Base-by-base conservation (phyloP, 2,329 filamentous ascomycete genomes). In the Diaporthe sp. region DNA sequence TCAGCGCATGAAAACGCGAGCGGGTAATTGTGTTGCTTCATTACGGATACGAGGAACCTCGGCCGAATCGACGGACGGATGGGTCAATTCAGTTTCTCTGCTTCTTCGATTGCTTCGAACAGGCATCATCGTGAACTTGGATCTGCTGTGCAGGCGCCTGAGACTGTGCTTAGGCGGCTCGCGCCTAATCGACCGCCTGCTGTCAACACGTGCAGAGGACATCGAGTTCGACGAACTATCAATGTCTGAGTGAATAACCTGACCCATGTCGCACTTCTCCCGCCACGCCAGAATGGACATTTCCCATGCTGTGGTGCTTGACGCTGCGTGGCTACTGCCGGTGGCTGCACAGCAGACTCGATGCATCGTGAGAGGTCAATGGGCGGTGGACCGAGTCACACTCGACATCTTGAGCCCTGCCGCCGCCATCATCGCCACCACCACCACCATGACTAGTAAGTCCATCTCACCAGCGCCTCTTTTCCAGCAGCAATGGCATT, bases 1-100 rank as follows among this genome's bases (percentile, higher is more conserved):
- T 65, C 61, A 51, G 61, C 61, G 61, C 61, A 66, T 66, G 42
- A 37, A 50, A 37, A 19, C 30, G 61, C 30, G 61, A 47, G 61
- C 42, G 61, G 61, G 42, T 66, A 66, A 66, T 66, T 66, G 42
- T 50, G 27, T 17, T 66, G 27, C 22, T 13, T 66, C 61, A 66
- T 66, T 44, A 66, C 42, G 61, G 61, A 35, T 66, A 66, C 61
- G 42, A 51, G 61, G 42, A 39, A 32, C 6, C 22, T 66, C 44
- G 61, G 44, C 42, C 61, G 44, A 37, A 10, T 51, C 3, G 61
- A 35, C 61, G 42, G 61, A 35, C 61, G 50, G 27, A n/a, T 25
- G 61, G 61, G 59, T 13, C 27, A 15, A 7, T 61, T 2, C 35
- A 9, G 8, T 27, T 17, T 35, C 44, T 59, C 12, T 47, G 3